Base-by-base conservation (phyloP, 495 filamentous ascomycete species). In the Penicillium lagena region DNA sequence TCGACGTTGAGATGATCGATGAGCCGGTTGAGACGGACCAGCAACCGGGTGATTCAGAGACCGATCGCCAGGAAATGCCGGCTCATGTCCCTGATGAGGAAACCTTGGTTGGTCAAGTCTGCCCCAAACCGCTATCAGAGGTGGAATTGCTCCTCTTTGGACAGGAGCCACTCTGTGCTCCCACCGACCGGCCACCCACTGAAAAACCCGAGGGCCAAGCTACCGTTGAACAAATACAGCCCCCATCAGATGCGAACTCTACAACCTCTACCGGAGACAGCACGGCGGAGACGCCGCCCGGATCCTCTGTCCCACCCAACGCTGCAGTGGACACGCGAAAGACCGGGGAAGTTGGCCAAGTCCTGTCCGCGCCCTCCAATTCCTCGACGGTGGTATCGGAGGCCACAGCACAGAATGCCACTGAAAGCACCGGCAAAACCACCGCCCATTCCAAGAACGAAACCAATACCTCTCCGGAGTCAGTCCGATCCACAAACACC, bases 401-500 rank as follows among this genome's bases (percentile, higher is more conserved):
- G 31, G 40, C 59, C 30, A 43, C 47, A 15, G 39, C 52, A 28
- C 58, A 62, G 15, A 50, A 67, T 35, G 37, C 42, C 1, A 58
- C 57, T 10, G 64, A 64, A 41, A 51, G 46, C 8, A 52, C 56
- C 3, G 52, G 42, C 0, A 62, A 57, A 39, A 29, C 52, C 11
- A 54, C 46, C 1, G 36, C 13, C 15, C 47, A 49, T 13, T 14
- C 52, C 11, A 70, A 64, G 50, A 62, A 70, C 32, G 65, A 68
- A 17, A 56, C 56, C 7, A 56, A 55, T 29, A 52, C 55, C 9
- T 37, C 53, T 12, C 47, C 55, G 9, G 62, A 72, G 42, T 60
- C 71, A 44, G 73, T 61, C 51, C 76, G 78, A 59, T 47, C 72
- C 7, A 68, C 79, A 10, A 61, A 69, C 35, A 73, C 71, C 0